Percentiles rank a stretch among this genome's conserved stretches.
phyloP scores from a whole-genome alignment of 495 filamentous ascomycete genomes.

The Podospora australis region DNA sequence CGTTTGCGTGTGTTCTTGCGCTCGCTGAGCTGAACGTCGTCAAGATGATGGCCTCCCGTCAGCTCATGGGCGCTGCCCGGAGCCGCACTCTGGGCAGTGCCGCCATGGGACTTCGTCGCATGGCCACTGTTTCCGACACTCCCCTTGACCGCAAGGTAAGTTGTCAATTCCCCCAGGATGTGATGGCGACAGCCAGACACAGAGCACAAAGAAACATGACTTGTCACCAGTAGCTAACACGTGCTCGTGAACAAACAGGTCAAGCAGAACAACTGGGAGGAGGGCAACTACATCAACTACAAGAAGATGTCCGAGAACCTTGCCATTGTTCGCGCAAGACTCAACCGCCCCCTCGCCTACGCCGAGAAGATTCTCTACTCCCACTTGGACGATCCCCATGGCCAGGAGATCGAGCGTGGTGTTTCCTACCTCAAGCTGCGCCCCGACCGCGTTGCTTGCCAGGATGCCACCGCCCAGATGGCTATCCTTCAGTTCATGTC shows the following conservation, averaged over 20 bases:
- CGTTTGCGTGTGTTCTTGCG: constrained; percentile 7
- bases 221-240: constrained; percentile 7
- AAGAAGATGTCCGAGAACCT: constrained; percentile 99
- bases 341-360: constrained; percentile 89
- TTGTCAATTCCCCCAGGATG: not conserved
- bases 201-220: not conserved
- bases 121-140: constrained; percentile 49
- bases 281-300: constrained; percentile 54
- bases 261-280: constrained; percentile 49
- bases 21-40: constrained; percentile 30
- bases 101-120: constrained; percentile 44
- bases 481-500: constrained; percentile 99
- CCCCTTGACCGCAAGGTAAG: constrained; percentile 49
- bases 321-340: constrained; percentile 72
- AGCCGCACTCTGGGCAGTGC: constrained; percentile 40
- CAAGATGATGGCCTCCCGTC: constrained; percentile 51
- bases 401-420: constrained; percentile 92
- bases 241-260: constrained; percentile 18
- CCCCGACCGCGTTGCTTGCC: constrained; percentile 96
- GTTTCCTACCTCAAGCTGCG: constrained; percentile 92
- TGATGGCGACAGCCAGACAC: not conserved
- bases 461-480: constrained; percentile 99
- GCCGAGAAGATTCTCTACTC: constrained; percentile 99
- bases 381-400: constrained; percentile 94
- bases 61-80: constrained; percentile 47